Evolutionary conservation across 2,329 filamentous ascomycete species (phyloP).

Genomic region (Podosphaera aphanis): DNA sequence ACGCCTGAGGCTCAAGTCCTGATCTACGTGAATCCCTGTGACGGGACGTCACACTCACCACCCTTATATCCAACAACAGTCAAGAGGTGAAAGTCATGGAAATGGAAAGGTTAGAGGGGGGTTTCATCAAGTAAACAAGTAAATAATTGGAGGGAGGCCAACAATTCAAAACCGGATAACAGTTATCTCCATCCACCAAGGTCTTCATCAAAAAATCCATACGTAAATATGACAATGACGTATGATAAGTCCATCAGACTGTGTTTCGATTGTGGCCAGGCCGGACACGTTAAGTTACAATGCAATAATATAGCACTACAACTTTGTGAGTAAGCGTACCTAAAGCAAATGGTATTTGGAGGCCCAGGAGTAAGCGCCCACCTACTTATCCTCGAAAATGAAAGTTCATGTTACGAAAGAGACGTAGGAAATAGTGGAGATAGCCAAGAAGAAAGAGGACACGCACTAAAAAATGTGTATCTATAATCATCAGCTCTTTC

Average conservation of each 20-base stretch:
- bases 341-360: neutral
- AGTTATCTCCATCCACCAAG: neutral
- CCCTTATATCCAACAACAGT: too few relatives aligned
- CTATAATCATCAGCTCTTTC: too few relatives aligned
- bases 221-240: neutral
- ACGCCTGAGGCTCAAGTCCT: too few relatives aligned
- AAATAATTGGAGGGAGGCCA: neutral
- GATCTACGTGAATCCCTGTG: too few relatives aligned
- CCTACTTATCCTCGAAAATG: neutral
- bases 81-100: neutral
- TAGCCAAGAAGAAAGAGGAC: neutral
- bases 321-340: neutral
- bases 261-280: neutral
- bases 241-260: neutral
- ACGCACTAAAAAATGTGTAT: too few relatives aligned
- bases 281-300: neutral
- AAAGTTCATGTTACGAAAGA: neutral
- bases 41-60: too few relatives aligned
- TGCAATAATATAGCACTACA: neutral
- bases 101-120: neutral
- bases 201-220: neutral
- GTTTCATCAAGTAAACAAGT: neutral
- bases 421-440: neutral
- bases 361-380: neutral
- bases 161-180: neutral